Base-by-base conservation (phyloP, 169 alveolate genomes). In the Cryptosporidium viatorum region DNA sequence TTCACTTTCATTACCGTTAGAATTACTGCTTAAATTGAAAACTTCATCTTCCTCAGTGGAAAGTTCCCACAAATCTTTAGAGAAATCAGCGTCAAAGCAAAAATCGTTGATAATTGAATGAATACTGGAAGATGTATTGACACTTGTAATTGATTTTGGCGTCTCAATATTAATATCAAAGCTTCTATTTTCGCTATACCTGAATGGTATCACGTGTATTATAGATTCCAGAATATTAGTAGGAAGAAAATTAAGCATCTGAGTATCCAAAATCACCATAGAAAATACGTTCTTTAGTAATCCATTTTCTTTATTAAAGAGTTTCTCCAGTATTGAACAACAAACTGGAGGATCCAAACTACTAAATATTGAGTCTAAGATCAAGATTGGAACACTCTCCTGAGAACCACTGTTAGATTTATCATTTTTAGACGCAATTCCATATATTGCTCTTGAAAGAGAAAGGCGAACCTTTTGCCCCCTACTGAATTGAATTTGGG, bases 261-360 rank as follows among this genome's bases (percentile, higher is more conserved):
- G 74, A 3, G 67, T 41, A 16, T 62, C 74, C 33, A 80, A 33
- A 65, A 80, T 33, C 18, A 65, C 14, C 9, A 80, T 37, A 5
- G 89, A 80, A 21, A 80, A 62, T 26, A 55, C 37, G 41, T 65
- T 45, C 0, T 60, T 80, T 23, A 80, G 89, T 62, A 80, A 41
- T 29, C 89, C 89, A 62, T 39, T 39, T 29, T 60, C 68, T 23
- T 43, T 12, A 65, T 80, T 65, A 62, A 80, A 80, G 3, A 80
- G 89, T 39, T 80, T 80, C n/a, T 74, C 62, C 3, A 80, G 41
- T 41, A 80, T 80, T 14, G 45, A 59, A 41, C 65, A 62, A 43
- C 80, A 80, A 1, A 80, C 65, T 23, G 89, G 89, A 45, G 89
- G 89, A 21, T 80, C 89, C 35, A 80, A 12, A 80, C 70, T 80